A percentile compares a stretch with the other conserved stretches of the same genome.
Conservation (phyloP, 2,329 filamentous ascomycete genomes). For the Parastagonospora avenae region DNA sequence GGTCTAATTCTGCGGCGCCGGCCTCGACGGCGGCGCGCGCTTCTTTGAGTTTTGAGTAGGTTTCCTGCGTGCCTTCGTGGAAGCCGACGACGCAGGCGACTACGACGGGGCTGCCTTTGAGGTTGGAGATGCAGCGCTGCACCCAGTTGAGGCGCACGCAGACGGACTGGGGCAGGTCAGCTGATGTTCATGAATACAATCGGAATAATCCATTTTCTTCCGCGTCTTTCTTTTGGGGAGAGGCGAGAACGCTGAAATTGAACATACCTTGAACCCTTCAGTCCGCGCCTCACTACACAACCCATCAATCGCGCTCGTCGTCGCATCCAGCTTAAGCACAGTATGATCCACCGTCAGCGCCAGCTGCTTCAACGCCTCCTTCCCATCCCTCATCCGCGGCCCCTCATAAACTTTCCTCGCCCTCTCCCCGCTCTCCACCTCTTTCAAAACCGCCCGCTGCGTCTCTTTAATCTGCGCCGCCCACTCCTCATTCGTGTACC, state of each 20-base stretch:
- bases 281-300: conserved; percentile 61
- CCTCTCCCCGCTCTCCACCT: conserved; percentile 34
- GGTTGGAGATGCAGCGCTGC: conserved; percentile 54
- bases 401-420: conserved; percentile 33
- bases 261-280: conserved; percentile 51
- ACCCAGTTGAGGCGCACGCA: conserved; percentile 63
- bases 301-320: conserved; percentile 55
- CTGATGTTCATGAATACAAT: not conserved
- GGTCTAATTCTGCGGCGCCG: conserved; percentile 63
- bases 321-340: conserved; percentile 56
- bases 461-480: conserved; percentile 48
- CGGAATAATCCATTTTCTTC: not conserved
- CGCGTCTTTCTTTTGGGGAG: not conserved
- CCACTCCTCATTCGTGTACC: conserved; percentile 55
- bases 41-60: conserved; percentile 58
- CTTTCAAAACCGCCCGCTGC: conserved; percentile 32
- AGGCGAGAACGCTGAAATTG: too few species aligned
- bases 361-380: conserved; percentile 34
- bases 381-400: conserved; percentile 32
- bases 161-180: conserved; percentile 51
- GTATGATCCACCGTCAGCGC: conserved; percentile 55
- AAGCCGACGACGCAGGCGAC: conserved; percentile 66
- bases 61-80: conserved; percentile 62
- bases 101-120: conserved; percentile 55
- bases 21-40: conserved; percentile 54